Evolutionary conservation across 176 grass and related monocot species (phyloP).

Genomic region (Aegilops longissima): DNA sequence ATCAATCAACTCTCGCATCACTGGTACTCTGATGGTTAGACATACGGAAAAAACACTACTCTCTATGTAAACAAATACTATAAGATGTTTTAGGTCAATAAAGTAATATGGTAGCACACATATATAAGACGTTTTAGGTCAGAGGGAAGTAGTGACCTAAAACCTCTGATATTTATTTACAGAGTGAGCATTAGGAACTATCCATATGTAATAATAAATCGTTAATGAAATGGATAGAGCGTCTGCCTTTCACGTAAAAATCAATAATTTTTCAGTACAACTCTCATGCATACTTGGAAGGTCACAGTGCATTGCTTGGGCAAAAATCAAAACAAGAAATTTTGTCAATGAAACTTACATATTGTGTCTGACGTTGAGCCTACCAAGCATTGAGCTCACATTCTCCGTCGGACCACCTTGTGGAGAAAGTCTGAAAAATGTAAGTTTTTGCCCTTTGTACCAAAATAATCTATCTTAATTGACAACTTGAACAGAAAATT

Average conservation of each 20-base stretch:
- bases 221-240: no score
- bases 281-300: no score
- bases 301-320: not conserved
- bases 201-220: no score
- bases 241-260: no score
- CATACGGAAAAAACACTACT: not conserved
- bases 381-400: constrained; percentile 82
- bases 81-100: no score
- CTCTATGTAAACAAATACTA: no score
- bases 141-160: no score
- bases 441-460: constrained; percentile 36
- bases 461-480: constrained; percentile 64
- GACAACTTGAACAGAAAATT: constrained; percentile 75
- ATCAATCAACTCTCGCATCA: constrained; percentile 63
- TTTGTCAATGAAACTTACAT: constrained; percentile 29
- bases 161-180: no score
- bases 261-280: no score
- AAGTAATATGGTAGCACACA: no score
- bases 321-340: not conserved
- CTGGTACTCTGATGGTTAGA: constrained; percentile 51
- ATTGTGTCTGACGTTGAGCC: constrained; percentile 69
- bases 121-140: no score
- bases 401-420: constrained; percentile 68
- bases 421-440: constrained; percentile 60
- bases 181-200: not conserved